A percentile compares a stretch with the other conserved stretches of the same genome.
Evolutionary conservation across 192 early-diverging fungal genomes (phyloP).

Genomic region (Allomyces arbusculus): DNA sequence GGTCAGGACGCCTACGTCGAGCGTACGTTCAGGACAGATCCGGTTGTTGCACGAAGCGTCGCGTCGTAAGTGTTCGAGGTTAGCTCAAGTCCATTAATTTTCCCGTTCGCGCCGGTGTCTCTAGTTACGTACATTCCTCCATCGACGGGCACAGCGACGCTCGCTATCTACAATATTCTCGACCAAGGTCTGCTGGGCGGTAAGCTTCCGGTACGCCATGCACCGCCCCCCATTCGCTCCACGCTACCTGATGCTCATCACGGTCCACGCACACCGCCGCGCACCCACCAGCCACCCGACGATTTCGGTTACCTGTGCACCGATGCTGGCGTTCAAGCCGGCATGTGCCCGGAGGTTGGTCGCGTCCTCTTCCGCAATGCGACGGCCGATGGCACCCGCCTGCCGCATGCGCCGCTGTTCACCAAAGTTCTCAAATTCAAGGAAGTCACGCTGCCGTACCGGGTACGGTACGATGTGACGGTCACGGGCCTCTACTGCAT

Average conservation of each 20-base stretch:
- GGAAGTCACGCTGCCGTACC: conserved; percentile 17
- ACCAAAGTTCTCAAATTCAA: conserved; percentile 8
- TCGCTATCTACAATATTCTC: not conserved
- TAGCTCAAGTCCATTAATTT: conserved; percentile 12
- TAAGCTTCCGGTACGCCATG: too few relatives aligned
- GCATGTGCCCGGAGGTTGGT: conserved; percentile 3
- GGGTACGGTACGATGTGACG: conserved; percentile 38
- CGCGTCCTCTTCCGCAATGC: conserved; percentile 2
- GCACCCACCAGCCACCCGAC: too few relatives aligned
- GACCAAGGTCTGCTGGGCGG: not conserved
- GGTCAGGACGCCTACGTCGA: conserved; percentile 14
- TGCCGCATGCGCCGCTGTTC: conserved; percentile 10
- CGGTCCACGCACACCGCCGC: too few relatives aligned
- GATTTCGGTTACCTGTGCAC: not conserved
- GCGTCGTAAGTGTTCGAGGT: conserved; percentile 8
- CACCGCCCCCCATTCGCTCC: too few relatives aligned
- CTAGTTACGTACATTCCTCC: conserved; percentile 31
- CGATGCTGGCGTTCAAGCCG: conserved; percentile 5
- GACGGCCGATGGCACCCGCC: conserved; percentile 11
- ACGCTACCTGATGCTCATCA: too few relatives aligned
- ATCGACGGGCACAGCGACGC: conserved; percentile 10
- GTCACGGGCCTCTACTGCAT: conserved; percentile 78
- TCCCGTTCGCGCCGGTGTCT: conserved; percentile 34
- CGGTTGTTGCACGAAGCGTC: not conserved
- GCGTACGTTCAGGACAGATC: conserved; percentile 3